Evolutionary conservation across 305 asterid species (phyloP), one percentile per base, ranked within the genome.

Genomic region (Ajuga reptans): DNA sequence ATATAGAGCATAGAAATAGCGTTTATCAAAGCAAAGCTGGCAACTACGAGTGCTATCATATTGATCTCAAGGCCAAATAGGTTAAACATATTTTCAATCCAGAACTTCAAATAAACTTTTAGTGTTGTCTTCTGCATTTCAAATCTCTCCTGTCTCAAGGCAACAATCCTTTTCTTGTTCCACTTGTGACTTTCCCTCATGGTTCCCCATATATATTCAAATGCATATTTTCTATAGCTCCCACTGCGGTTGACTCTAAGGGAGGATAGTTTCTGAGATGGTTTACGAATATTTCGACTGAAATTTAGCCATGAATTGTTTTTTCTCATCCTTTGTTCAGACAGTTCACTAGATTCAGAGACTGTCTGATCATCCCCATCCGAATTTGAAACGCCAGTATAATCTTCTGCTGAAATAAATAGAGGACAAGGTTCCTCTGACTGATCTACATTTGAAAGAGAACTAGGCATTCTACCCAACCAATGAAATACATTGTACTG

Each of bases 31-130:
- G 95, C 97, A 72, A 91, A 91, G 82, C 97, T 91, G 63, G 97
- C 91, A 58, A 91, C 83, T 33, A 91, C 86, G 61, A 91, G 81
- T 11, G 83, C 92, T 27, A 89, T 76, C 97, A 91, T 91, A 75
- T 85, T 87, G 79, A 91, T 89, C 93, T 91, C 96, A 69, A 91
- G 96, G 64, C 97, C 97, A 68, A 89, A 87, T 62, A 91, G 90
- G 76, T 87, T 91, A 81, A 85, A 91, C 95, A 91, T 79, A 72
- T 91, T 91, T 75, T 91, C 97, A 29, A 81, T 75, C 97, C 97
- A 89, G 81, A 89, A 91, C 79, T 85, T 91, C 82, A 91, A 74
- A 76, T 91, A 91, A 57, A 89, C 84, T 84, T 86, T 84, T 41
- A 91, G 80, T 56, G 96, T 89, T 17, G 84, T 80, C 82, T 85